These are phyloP conservation scores for Termitomyces eurrhizus DNA, from an alignment of 768 basidiomycete species.

Conservation along the genomic window DNA sequence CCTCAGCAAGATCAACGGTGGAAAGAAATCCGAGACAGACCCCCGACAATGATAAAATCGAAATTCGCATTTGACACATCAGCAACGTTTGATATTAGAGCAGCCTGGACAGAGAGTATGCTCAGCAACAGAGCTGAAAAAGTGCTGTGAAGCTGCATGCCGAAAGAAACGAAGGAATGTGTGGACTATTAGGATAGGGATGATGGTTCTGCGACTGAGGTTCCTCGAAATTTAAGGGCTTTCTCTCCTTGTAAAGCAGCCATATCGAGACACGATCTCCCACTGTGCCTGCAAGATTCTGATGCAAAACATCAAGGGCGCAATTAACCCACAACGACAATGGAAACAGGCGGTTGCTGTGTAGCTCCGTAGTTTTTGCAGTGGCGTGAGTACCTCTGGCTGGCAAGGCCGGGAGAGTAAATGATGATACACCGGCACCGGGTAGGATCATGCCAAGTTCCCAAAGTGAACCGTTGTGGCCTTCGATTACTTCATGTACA, in stretches of 20 bases:
- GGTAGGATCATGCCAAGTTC: background rate
- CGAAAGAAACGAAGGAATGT: background rate
- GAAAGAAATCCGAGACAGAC: background rate
- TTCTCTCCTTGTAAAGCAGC: background rate
- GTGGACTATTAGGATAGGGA: background rate
- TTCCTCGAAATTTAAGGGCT: background rate
- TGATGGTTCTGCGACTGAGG: background rate
- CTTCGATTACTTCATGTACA: slow-evolving; percentile 4
- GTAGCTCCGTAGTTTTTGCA: background rate
- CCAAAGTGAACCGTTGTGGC: background rate
- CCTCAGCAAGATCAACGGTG: background rate
- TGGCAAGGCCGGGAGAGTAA: background rate
- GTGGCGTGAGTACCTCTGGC: background rate
- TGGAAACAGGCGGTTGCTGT: background rate
- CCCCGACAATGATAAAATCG: slow-evolving; percentile 10
- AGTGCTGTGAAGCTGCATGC: slow-evolving; percentile 4
- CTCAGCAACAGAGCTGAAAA: slow-evolving; percentile 4
- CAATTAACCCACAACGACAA: background rate
- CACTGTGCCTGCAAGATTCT: background rate
- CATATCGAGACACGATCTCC: background rate
- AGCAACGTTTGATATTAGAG: slow-evolving; percentile 2
- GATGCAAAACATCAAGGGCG: slow-evolving; percentile 1
- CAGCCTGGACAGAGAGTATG: slow-evolving; percentile 2
- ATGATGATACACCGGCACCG: background rate
- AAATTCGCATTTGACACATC: slow-evolving; percentile 1